Evolutionary conservation across 805 yeast genomes (phyloP).

Genomic region (Kazachstania bromeliacearum): DNA sequence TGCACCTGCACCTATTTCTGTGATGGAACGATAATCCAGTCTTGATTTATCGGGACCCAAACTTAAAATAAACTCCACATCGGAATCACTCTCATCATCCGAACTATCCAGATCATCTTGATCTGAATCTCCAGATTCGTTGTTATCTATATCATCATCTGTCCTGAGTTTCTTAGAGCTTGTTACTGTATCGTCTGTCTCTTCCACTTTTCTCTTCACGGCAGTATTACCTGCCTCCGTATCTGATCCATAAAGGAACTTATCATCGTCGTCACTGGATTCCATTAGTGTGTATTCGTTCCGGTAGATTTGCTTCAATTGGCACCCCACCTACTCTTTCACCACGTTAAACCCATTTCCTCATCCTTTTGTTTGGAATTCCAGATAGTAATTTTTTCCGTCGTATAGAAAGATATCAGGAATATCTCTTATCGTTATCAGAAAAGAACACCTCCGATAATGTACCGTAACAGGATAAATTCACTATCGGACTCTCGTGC

Average conservation of each 20-base stretch:
- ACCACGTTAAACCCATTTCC: too few relatives aligned
- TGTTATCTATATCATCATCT: constrained; percentile 6
- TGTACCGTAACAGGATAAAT: too few relatives aligned
- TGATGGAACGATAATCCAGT: constrained; percentile 16
- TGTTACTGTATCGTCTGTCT: constrained; percentile 13
- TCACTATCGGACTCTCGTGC: too few relatives aligned
- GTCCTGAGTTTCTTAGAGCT: background rate
- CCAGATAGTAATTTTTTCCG: too few relatives aligned
- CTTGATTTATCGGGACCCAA: constrained; percentile 26
- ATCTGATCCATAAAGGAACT: constrained; percentile 29
- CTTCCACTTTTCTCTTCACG: constrained; percentile 3
- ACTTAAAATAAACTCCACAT: constrained; percentile 76
- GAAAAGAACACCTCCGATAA: too few relatives aligned
- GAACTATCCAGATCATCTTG: constrained; percentile 8
- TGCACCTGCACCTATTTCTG: constrained; percentile 7
- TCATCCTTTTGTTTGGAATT: too few relatives aligned
- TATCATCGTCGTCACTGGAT: constrained; percentile 30
- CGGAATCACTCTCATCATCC: constrained; percentile 40
- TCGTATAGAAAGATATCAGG: too few relatives aligned
- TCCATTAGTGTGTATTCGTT: too few relatives aligned
- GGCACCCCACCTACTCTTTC: too few relatives aligned
- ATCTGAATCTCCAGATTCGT: background rate
- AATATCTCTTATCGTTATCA: too few relatives aligned
- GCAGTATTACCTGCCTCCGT: constrained; percentile 11
- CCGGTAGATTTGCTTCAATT: too few relatives aligned